These are phyloP conservation scores for Lanmaoa rubissima DNA, from an alignment of 768 basidiomycete species.

Conservation along the genomic window DNA sequence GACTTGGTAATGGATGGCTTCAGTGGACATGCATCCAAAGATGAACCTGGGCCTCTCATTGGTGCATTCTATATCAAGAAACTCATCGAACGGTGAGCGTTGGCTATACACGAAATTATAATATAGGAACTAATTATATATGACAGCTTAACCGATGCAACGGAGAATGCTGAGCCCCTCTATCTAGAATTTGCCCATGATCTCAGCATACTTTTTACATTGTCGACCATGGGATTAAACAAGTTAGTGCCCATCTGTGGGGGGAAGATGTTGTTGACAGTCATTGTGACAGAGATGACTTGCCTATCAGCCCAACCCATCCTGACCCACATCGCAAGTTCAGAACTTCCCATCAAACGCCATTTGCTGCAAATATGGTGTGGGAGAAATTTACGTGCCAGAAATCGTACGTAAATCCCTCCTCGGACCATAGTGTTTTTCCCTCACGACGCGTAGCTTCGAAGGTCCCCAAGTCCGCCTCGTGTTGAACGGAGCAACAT, in stretches of 20 bases:
- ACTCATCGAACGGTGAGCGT: conserved; percentile 37
- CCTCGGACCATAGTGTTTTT: background rate
- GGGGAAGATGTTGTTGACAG: background rate
- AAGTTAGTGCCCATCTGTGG: conserved; percentile 23
- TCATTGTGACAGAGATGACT: conserved; percentile 27
- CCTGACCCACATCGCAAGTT: conserved; percentile 33
- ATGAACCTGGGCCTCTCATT: conserved; percentile 31
- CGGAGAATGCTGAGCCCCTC: conserved; percentile 28
- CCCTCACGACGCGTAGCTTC: conserved; percentile 24
- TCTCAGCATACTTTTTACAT: conserved; percentile 35
- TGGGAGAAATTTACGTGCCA: conserved; percentile 43
- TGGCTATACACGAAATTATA: background rate
- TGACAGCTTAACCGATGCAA: conserved; percentile 34
- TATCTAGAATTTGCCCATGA: conserved; percentile 46
- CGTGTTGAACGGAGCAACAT: conserved; percentile 38
- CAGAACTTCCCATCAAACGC: conserved; percentile 36
- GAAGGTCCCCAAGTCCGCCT: conserved; percentile 40
- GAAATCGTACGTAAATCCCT: conserved; percentile 26
- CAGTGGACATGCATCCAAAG: conserved; percentile 33
- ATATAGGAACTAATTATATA: background rate
- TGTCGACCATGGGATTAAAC: conserved; percentile 38
- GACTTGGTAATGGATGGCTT: conserved; percentile 35
- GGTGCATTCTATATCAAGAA: conserved; percentile 40
- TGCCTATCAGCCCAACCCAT: conserved; percentile 28
- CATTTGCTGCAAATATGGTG: conserved; percentile 42